These are phyloP conservation scores for Claviceps cyperi DNA, from an alignment of 2,329 filamentous ascomycete genomes.

Conservation along the genomic window DNA sequence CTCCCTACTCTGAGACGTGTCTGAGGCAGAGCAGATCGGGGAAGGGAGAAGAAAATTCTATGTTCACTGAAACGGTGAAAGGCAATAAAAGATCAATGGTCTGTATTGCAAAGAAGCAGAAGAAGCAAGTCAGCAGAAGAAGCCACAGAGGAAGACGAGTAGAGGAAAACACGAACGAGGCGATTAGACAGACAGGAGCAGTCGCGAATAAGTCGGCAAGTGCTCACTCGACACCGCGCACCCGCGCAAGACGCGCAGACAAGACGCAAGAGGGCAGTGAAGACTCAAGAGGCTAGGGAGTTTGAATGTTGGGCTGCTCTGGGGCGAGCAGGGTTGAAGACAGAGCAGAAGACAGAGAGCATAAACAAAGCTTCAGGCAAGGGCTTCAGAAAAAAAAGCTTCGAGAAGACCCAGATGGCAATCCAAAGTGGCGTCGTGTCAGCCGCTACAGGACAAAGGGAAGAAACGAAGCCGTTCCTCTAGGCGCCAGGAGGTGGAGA, in stretches of 20 bases:
- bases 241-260: neutral
- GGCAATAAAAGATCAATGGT: neutral
- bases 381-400: too few relatives aligned
- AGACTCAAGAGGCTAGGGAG: too few relatives aligned
- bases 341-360: too few relatives aligned
- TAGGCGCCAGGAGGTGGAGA: too few relatives aligned
- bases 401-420: too few relatives aligned
- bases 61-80: neutral
- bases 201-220: neutral
- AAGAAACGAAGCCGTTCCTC: too few relatives aligned
- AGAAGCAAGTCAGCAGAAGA: neutral
- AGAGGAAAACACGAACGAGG: neutral
- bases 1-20: constrained; percentile 5
- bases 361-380: too few relatives aligned
- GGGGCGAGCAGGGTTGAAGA: too few relatives aligned
- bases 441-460: too few relatives aligned
- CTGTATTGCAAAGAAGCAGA: neutral
- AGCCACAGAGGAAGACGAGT: neutral
- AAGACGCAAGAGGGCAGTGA: neutral
- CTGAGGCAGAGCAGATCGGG: constrained; percentile 4
- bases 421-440: too few relatives aligned
- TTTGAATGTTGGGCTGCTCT: too few relatives aligned
- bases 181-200: constrained; percentile 1
- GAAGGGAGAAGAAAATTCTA: neutral
- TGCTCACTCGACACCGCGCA: neutral